Percentiles rank a stretch among this genome's conserved stretches.
These are phyloP conservation scores for Leucosporidium creatinivorum DNA, from an alignment of 768 basidiomycete species.

Conservation along the genomic window DNA sequence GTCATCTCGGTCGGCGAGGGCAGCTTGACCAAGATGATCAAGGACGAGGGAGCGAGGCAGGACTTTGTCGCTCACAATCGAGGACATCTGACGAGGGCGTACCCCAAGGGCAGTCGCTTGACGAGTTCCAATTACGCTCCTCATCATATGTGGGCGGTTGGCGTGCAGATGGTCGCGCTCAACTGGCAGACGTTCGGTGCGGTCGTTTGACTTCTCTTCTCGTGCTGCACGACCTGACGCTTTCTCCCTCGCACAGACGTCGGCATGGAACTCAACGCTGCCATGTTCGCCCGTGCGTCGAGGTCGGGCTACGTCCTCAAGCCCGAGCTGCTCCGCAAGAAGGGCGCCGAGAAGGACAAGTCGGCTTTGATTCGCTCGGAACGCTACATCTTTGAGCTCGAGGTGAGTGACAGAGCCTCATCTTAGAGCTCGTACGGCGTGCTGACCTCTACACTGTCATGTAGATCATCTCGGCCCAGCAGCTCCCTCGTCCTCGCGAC, in stretches of 20 bases:
- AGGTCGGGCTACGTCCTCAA: constrained; percentile 83
- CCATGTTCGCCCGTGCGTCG: constrained; percentile 92
- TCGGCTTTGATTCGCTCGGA: constrained; percentile 45
- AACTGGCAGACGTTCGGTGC: constrained; percentile 96
- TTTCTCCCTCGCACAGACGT: constrained; percentile 52
- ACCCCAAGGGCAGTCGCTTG: constrained; percentile 75
- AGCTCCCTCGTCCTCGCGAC: constrained; percentile 55
- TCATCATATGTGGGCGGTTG: constrained; percentile 79
- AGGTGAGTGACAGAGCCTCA: no score
- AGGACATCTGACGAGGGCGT: constrained; percentile 72
- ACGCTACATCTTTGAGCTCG: constrained; percentile 58
- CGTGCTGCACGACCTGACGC: not conserved
- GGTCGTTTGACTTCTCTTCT: constrained; percentile 35
- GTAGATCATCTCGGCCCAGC: constrained; percentile 78
- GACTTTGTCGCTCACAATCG: constrained; percentile 76
- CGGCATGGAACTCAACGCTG: constrained; percentile 84
- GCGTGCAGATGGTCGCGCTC: constrained; percentile 81
- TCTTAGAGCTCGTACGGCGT: not conserved
- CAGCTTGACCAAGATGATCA: constrained; percentile 66
- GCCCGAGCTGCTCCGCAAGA: constrained; percentile 63
- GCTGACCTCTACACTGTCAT: not conserved
- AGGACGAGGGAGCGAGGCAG: constrained; percentile 39
- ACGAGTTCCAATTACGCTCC: constrained; percentile 82
- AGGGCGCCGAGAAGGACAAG: constrained; percentile 48
- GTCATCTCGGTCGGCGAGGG: constrained; percentile 89